Base-by-base conservation (phyloP, 2,329 filamentous ascomycete species). In the Diaporthe ampelina region DNA sequence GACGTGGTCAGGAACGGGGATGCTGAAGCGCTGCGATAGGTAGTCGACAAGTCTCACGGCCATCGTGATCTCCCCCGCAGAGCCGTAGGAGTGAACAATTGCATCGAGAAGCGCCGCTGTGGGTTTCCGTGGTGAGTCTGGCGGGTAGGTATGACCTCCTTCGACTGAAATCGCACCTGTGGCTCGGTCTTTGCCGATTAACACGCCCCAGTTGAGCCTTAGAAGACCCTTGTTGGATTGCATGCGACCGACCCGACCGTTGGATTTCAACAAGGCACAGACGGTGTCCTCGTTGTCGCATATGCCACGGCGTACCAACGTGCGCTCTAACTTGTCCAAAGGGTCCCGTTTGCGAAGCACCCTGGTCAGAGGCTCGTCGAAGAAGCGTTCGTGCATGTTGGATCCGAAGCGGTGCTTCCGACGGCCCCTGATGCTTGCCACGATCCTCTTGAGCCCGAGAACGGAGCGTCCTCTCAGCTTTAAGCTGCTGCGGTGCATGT, bases 51-150 rank as follows among this genome's bases (percentile, higher is more conserved):
- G 79, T 54, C 88, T 86, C 35, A 92, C 79, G 17, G 90, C 93
- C 1, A 87, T 84, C 0, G 86, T 80, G 5, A 95, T 85, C 72
- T 92, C 86, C 63, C 89, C 91, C 81, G 92, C 94, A 75, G 87
- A 88, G n/a, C 92, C 89, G 76, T 92, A 94, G 1, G 87, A 85
- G 79, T 94, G 91, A 8, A 92, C 92, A n/a, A 95, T 83, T 11
- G 92, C 88, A 72, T 89, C 85, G 29, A 96, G 85, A 0, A 95
- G 85, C 2, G 85, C 84, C 10, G 81, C 76, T 0, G 89, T 90
- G 2, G 94, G 94, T 68, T 86, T 84, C 43, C 93, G 81, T 10
- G 89, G 87, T 1, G 89, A 92, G 37, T 86, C 84, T 0, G 77
- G 78, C 0, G 84, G 80, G 57, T 89, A 86, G 1, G 79, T 78